Evolutionary conservation across 2,329 filamentous ascomycete genomes (phyloP), one percentile per base, ranked within the genome.

Genomic region (Sclerotinia subarctica): DNA sequence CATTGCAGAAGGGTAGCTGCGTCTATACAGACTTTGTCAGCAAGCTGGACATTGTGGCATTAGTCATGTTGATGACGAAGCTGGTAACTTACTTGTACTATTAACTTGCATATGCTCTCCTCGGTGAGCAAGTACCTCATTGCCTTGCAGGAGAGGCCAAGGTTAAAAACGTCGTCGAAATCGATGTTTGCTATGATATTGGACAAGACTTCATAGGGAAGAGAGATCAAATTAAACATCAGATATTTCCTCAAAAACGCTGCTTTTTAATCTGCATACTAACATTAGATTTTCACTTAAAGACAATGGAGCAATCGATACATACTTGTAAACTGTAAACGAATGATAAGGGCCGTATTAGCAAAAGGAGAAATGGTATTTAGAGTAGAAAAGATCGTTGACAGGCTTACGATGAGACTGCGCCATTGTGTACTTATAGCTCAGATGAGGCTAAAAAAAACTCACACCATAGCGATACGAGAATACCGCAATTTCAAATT

Each of bases 171-270:
- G 72, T 77, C 76, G 46, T 77, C 73, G 54, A 77, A 75, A 53
- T 70, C 66, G 53, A 78, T 67, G 52, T 71, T 69, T 52, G 57
- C 64, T 42, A 75, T 69, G 38, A 78, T 73, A 64, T 73, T 73
- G 53, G 73, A 69, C 42, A 76, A 67, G 7, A 77, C 71, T 70
- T 78, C 76, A 69, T 77, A 77, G 13, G 76, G 76, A 53, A 77
- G 57, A 65, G 66, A 68, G 38, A 69, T 57, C 69, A 77, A 69
- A 47, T 70, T 64, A 54, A 73, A 72, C 75, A 76, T 76, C 52
- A 70, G 69, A 69, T 64, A 51, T 66, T 67, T 52, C 51, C 24
- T 26, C 15, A n/a, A 24, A 24, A 49, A 7, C 3, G 26, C 29
- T 10, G 21, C 24, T 11, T 47, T 15, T 24, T n/a, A 29, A 19